Evolutionary conservation across 164 flowering plant genomes (phyloP), one percentile per base, ranked within the genome.

Genomic region (Magnolia kwangsiensis): DNA sequence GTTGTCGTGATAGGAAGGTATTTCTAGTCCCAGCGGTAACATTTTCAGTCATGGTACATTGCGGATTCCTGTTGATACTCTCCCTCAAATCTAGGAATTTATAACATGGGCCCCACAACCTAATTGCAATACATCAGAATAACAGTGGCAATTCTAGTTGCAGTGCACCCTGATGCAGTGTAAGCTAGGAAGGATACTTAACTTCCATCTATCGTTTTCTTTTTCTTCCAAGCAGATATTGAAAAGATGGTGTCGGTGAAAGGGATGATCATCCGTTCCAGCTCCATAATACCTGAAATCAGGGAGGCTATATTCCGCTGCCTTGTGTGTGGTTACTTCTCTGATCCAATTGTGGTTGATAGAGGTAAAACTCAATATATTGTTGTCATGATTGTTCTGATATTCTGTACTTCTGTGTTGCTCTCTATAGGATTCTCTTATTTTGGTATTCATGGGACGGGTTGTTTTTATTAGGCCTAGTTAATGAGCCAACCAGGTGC

Each of bases 191-290:
- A 8, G 13, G 61, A 55, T 55, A 55, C 4, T 55, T 55, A 55
- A 55, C 18, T 55, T 11, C 18, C 61, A 11, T 9, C 61, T 55
- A 11, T 16, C 61, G 1, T 55, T 55, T 55, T 55, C 4, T 76
- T 27, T 21, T 67, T 81, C 72, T 0, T 55, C 77, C 83, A 29
- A 31, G 45, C 79, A 91, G 98, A 93, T 72, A 91, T 91, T 79
- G 98, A 94, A 84, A 96, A 91, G 90, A 90, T 96, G 99, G 90
- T 96, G 20, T 92, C 98, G 0, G 79, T 96, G 79, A 94, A 94
- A 80, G 99, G 99, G 72, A 96, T 96, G 99, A 84, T 96, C 71
- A 96, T 96, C 61, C 85, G 99, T 14, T 88, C 92, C 82, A 96
- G 98, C 76, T 87, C 97, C 1, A 88, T 96, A 70, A 94, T 96